phyloP scores from a whole-genome alignment of 768 basidiomycete species.

The Rhizopogon rudus region DNA sequence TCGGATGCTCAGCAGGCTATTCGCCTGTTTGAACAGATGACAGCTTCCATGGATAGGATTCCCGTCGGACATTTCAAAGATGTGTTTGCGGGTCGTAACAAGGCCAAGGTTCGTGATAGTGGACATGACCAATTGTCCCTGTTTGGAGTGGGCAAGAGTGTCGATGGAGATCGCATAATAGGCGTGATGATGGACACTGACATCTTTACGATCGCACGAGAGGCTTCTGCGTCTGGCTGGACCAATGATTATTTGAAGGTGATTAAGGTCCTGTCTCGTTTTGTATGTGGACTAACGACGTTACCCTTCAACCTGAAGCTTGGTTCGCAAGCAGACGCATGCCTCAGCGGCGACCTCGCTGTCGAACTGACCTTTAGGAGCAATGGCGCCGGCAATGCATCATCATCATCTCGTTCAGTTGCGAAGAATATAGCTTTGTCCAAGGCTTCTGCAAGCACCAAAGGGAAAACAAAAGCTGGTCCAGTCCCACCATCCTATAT shows the following conservation, averaged over 20 bases:
- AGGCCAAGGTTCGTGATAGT: slow-evolving; percentile 38
- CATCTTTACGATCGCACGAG: slow-evolving; percentile 43
- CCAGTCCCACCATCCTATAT: background rate
- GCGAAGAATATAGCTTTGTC: slow-evolving; percentile 7
- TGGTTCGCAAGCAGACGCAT: slow-evolving; percentile 17
- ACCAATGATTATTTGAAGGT: slow-evolving; percentile 52
- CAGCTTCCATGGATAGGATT: slow-evolving; percentile 40
- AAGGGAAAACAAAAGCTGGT: slow-evolving; percentile 15
- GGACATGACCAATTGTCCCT: slow-evolving; percentile 41
- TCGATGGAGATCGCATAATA: slow-evolving; percentile 61
- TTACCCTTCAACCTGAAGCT: slow-evolving; percentile 6
- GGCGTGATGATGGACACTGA: slow-evolving; percentile 48
- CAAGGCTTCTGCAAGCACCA: slow-evolving; percentile 11
- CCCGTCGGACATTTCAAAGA: slow-evolving; percentile 57
- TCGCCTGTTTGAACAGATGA: slow-evolving; percentile 47
- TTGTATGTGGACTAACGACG: background rate
- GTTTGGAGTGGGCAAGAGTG: slow-evolving; percentile 51
- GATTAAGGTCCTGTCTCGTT: background rate
- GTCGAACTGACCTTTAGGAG: slow-evolving; percentile 24
- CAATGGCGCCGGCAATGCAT: slow-evolving; percentile 9
- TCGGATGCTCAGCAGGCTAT: slow-evolving; percentile 51
- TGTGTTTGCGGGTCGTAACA: slow-evolving; percentile 63
- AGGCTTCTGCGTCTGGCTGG: slow-evolving; percentile 44
- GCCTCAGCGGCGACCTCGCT: slow-evolving; percentile 11
- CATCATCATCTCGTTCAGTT: background rate